Conservation (phyloP, 352 stramenopile genomes). For the Phytophthora parvispora region DNA sequence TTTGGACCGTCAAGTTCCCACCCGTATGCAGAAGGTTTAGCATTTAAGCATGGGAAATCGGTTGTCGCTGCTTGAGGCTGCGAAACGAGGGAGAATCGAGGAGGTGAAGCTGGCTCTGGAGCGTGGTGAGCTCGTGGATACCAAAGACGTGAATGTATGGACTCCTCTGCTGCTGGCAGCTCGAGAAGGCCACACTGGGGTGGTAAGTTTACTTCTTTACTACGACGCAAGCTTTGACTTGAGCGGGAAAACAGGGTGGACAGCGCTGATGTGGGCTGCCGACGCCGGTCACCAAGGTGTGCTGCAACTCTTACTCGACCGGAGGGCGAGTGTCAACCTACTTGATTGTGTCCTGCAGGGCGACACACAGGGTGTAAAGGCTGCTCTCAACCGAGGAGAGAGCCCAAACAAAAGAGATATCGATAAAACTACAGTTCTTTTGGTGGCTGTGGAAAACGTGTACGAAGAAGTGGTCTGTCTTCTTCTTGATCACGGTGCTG, state of each 20-base stretch:
- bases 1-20: background rate
- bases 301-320: background rate
- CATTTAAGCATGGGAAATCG: background rate
- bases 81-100: background rate
- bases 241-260: slow-evolving; percentile 8
- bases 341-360: background rate
- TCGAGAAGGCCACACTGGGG: background rate
- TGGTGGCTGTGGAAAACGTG: background rate
- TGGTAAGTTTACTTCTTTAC: slow-evolving; percentile 3
- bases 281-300: background rate
- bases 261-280: slow-evolving; percentile 11
- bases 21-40: background rate
- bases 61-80: background rate
- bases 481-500: background rate
- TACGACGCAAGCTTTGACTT: slow-evolving; percentile 6
- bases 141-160: slow-evolving; percentile 6
- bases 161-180: slow-evolving; percentile 6
- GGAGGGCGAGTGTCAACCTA: background rate
- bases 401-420: background rate
- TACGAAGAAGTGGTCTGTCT: background rate
- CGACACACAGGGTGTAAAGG: background rate
- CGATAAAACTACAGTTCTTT: background rate
- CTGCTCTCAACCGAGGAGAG: background rate
- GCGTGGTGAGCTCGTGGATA: background rate
- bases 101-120: slow-evolving; percentile 5